Conservation (phyloP, 495 filamentous ascomycete species). For the Endocarpon pusillum region DNA sequence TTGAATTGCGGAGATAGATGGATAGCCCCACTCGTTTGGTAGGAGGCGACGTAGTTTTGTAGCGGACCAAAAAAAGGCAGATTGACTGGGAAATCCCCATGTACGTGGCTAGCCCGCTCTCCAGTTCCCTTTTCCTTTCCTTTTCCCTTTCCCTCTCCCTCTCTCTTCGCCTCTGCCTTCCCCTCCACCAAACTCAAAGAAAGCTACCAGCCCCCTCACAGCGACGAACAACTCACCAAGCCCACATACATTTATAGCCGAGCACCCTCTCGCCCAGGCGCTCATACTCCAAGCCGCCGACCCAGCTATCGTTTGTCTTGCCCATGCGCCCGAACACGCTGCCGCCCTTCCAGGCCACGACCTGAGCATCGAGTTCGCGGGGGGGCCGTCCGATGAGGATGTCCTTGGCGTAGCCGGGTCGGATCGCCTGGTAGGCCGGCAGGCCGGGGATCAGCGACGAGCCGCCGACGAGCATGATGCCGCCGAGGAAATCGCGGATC, state of each 20-base stretch:
- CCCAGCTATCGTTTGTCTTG: slow-evolving; percentile 84
- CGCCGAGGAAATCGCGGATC: slow-evolving; percentile 74
- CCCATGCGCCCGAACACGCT: slow-evolving; percentile 90
- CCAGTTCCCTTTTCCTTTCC: too few relatives aligned
- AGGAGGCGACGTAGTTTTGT: too few relatives aligned
- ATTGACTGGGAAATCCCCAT: too few relatives aligned
- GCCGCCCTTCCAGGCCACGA: slow-evolving; percentile 93
- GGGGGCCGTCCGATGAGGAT: slow-evolving; percentile 81
- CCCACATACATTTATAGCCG: slow-evolving; percentile 81
- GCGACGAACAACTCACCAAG: slow-evolving; percentile 27
- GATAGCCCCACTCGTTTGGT: too few relatives aligned
- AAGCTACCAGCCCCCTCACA: slow-evolving; percentile 1
- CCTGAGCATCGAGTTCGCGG: slow-evolving; percentile 82
- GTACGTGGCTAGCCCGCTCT: too few relatives aligned
- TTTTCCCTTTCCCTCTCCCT: too few relatives aligned
- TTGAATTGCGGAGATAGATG: too few relatives aligned
- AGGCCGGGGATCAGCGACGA: slow-evolving; percentile 67
- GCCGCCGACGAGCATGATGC: slow-evolving; percentile 91
- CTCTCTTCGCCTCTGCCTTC: not conserved
- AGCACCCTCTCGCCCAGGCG: slow-evolving; percentile 62
- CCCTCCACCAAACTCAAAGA: too few relatives aligned
- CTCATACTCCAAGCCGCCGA: slow-evolving; percentile 75
- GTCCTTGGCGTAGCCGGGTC: slow-evolving; percentile 57
- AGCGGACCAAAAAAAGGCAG: too few relatives aligned
- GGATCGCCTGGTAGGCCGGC: slow-evolving; percentile 42